Percentiles rank a stretch among this genome's conserved stretches.
phyloP scores from a whole-genome alignment of 2,329 filamentous ascomycete genomes.

The Dendrostoma leiphaemia region DNA sequence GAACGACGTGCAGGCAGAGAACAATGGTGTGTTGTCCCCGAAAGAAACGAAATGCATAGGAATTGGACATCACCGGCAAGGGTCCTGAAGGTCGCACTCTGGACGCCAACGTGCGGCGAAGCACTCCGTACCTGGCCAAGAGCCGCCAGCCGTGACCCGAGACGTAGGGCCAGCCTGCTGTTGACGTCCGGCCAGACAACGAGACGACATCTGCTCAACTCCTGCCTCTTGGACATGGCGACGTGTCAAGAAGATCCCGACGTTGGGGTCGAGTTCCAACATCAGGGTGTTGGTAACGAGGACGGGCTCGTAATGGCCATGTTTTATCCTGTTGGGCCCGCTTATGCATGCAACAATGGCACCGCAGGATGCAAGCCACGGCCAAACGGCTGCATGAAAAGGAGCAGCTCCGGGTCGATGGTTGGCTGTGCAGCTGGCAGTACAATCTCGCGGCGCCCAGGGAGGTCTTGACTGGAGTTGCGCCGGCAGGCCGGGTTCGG shows the following conservation, averaged over 20 bases:
- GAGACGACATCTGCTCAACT: not conserved
- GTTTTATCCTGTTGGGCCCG: conserved; percentile 13
- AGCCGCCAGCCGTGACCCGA: not conserved
- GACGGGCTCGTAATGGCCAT: conserved; percentile 10
- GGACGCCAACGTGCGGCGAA: not conserved
- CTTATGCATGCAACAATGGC: conserved; percentile 12
- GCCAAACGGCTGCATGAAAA: not conserved
- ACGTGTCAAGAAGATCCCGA: conserved; percentile 14
- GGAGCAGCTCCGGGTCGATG: not conserved
- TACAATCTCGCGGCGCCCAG: not conserved
- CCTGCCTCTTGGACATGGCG: not conserved
- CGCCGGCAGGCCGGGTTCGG: too few relatives aligned
- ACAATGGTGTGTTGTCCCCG: too few relatives aligned
- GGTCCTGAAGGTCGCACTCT: too few relatives aligned
- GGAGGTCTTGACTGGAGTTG: not conserved
- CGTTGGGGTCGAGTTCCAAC: conserved; percentile 1
- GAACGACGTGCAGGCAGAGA: too few relatives aligned
- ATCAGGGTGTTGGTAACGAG: conserved; percentile 12
- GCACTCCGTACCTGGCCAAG: not conserved
- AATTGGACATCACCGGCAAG: too few relatives aligned
- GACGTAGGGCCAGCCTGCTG: not conserved
- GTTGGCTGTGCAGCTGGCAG: not conserved
- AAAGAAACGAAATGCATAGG: too few relatives aligned
- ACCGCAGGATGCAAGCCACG: conserved; percentile 15
- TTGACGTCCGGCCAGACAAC: not conserved